Conservation (phyloP, 345 rosid genomes). For the Geranium brycei region DNA sequence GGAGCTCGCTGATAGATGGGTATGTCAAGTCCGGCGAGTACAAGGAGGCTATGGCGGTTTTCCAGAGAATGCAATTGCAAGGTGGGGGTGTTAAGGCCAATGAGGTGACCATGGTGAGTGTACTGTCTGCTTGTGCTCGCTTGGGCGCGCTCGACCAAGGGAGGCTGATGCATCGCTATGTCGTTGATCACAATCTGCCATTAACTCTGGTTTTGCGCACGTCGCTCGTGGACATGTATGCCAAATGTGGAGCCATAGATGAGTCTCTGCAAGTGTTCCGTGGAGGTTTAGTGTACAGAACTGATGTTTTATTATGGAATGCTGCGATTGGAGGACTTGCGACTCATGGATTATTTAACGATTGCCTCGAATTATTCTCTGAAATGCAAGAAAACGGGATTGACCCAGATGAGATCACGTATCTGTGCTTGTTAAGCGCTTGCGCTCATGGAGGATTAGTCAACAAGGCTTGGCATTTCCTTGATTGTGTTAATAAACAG, state of each 20-base stretch:
- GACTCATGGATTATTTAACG: conserved; percentile 50
- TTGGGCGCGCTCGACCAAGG: conserved; percentile 63
- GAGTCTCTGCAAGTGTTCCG: conserved; percentile 54
- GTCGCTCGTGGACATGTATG: conserved; percentile 81
- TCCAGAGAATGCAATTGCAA: conserved; percentile 32
- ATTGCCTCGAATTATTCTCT: conserved; percentile 40
- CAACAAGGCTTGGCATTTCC: conserved; percentile 53
- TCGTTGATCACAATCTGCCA: conserved; percentile 34
- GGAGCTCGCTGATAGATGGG: conserved; percentile 83
- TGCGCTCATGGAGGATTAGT: conserved; percentile 81
- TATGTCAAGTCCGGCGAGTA: conserved; percentile 51
- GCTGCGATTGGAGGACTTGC: conserved; percentile 85
- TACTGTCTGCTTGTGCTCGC: conserved; percentile 76
- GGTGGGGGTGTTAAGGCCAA: conserved; percentile 39
- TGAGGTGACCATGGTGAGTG: conserved; percentile 85
- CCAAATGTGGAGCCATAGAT: conserved; percentile 69
- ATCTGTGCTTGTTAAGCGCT: conserved; percentile 58
- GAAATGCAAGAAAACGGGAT: conserved; percentile 47
- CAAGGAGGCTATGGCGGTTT: conserved; percentile 48
- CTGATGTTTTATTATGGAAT: conserved; percentile 74
- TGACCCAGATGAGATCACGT: conserved; percentile 65
- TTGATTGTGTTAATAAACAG: conserved; percentile 26
- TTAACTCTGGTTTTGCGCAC: conserved; percentile 47
- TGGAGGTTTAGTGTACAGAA: conserved; percentile 13
- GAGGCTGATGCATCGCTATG: conserved; percentile 39